Evolutionary conservation across 306 rosid genomes (phyloP).

Genomic region (Gastrolobium bilobum): DNA sequence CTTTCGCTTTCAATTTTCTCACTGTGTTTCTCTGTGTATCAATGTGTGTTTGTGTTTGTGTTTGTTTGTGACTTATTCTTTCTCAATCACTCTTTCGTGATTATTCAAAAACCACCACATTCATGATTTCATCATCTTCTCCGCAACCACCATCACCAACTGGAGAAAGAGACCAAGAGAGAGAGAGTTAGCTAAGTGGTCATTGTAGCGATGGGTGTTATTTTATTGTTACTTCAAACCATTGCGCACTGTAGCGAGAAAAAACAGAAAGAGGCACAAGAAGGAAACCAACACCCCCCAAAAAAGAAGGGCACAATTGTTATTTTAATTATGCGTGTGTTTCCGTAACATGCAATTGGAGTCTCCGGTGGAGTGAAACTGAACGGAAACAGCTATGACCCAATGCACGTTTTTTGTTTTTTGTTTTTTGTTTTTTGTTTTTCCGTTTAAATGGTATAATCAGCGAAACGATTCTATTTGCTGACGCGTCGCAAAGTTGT

Average conservation of each 20-base stretch:
- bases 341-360: not conserved
- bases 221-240: slow-evolving; percentile 60
- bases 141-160: slow-evolving; percentile 70
- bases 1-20: slow-evolving; percentile 25
- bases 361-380: slow-evolving; percentile 21
- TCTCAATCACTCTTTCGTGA: slow-evolving; percentile 36
- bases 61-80: not conserved
- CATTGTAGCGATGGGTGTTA: slow-evolving; percentile 72
- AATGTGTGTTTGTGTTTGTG: not conserved
- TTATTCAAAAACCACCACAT: slow-evolving; percentile 39
- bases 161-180: slow-evolving; percentile 50
- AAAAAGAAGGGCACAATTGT: not conserved
- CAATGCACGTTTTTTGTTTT: not conserved
- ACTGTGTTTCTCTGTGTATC: not conserved
- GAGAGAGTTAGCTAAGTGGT: slow-evolving; percentile 74
- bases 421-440: not conserved
- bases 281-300: not conserved
- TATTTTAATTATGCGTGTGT: not conserved
- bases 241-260: slow-evolving; percentile 57
- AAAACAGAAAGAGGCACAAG: slow-evolving; percentile 7
- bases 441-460: not conserved
- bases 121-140: slow-evolving; percentile 48
- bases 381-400: slow-evolving; percentile 44
- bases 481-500: slow-evolving; percentile 41
- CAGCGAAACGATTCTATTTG: slow-evolving; percentile 7